These are phyloP conservation scores for Paracoccidioides lutzii DNA, from an alignment of 2,329 filamentous ascomycete species.

Conservation along the genomic window DNA sequence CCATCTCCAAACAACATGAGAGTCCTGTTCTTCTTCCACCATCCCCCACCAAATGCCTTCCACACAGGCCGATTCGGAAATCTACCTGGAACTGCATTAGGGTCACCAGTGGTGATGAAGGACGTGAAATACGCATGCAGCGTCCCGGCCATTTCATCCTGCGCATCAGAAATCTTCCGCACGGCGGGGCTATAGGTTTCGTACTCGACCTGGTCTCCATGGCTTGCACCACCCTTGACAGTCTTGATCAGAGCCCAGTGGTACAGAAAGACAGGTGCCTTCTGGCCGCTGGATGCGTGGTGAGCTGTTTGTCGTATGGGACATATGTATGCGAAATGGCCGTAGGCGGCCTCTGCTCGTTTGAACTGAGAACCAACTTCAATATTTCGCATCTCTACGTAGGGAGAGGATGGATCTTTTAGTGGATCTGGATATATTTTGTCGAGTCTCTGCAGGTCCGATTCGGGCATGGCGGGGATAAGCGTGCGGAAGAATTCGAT, in stretches of 20 bases:
- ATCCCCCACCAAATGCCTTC: conserved; percentile 19
- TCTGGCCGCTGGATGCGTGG: conserved; percentile 22
- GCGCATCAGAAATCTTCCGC: conserved; percentile 24
- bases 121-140: conserved; percentile 38
- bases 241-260: conserved; percentile 41
- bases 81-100: conserved; percentile 25
- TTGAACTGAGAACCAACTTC: conserved; percentile 40
- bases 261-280: conserved; percentile 37
- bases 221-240: conserved; percentile 34
- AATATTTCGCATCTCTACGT: conserved; percentile 20
- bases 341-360: conserved; percentile 38
- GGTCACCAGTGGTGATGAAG: conserved; percentile 37
- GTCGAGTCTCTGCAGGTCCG: conserved; percentile 45
- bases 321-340: conserved; percentile 38
- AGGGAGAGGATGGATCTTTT: conserved; percentile 28
- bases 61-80: conserved; percentile 24
- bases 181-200: conserved; percentile 32
- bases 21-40: conserved; percentile 12
- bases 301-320: conserved; percentile 37
- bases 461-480: conserved; percentile 42
- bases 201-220: conserved; percentile 39
- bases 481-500: conserved; percentile 48
- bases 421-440: conserved; percentile 50
- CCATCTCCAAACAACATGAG: conserved; percentile 37
- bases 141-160: conserved; percentile 31